Conservation (phyloP, 331 rosid genomes). For the Spiraea crenata region DNA sequence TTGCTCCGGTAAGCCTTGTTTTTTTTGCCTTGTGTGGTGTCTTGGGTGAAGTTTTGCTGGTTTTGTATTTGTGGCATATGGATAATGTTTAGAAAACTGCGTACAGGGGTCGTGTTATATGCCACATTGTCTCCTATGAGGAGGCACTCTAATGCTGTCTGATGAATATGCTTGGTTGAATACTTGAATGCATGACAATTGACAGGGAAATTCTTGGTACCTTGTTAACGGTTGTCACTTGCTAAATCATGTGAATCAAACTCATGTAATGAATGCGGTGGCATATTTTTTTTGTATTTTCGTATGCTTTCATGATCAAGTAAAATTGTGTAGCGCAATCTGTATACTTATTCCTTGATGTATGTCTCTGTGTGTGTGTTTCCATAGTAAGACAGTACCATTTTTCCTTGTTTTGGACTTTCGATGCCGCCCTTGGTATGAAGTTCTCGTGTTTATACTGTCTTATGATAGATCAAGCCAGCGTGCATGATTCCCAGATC, state of each 20-base stretch:
- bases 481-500: slow-evolving; percentile 78
- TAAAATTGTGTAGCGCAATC: neutral
- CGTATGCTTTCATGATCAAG: neutral
- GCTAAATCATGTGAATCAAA: neutral
- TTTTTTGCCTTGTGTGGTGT: neutral
- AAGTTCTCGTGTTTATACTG: slow-evolving; percentile 1
- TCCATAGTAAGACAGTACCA: neutral
- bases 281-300: neutral
- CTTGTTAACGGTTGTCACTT: neutral
- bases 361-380: too few relatives aligned
- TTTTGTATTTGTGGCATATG: neutral
- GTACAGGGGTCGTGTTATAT: neutral
- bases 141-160: neutral
- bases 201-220: neutral
- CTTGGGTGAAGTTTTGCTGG: slow-evolving; percentile 5
- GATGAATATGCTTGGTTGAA: neutral
- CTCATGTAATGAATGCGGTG: neutral
- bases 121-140: neutral
- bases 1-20: slow-evolving; percentile 49
- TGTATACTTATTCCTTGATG: neutral
- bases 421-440: neutral
- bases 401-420: neutral
- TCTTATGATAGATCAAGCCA: slow-evolving; percentile 63
- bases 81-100: neutral
- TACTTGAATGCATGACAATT: neutral